Evolutionary conservation across 2,329 filamentous ascomycete species (phyloP), one percentile per base, ranked within the genome.

Genomic region (Alternaria dauci): DNA sequence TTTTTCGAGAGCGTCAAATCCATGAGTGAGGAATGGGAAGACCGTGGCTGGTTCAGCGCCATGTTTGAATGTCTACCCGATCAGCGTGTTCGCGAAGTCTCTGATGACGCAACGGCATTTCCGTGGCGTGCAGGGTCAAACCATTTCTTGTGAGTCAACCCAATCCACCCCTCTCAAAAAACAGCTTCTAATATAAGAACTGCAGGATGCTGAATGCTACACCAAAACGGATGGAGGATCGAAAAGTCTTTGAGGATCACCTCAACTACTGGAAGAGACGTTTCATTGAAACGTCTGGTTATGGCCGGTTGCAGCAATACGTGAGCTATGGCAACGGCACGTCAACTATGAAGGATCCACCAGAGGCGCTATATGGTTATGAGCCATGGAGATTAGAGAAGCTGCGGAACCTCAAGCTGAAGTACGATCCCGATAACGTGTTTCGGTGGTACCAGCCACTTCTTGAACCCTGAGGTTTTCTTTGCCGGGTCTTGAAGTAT

Each of bases 61-160:
- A 54, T 58, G 56, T 58, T 58, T 5, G 56, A 58, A 34, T 58
- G 56, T n/a, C 28, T 58, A 11, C 56, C 56, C n/a, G 36, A 43
- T 12, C 56, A 58, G 50, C 56, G 50, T 23, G 50, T 38, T 16
- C 56, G 50, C 18, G 56, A 58, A 36, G 54, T 58, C 2, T 20
- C 56, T 12, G 5, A 30, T n/a, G 56, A 58, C 43, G 50, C 56
- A 1, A 58, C 56, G 20, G 56, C 56, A 12, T 58, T 50, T 20
- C 56, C 50, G 2, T 58, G 56, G 56, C 56, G 56, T 16, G 51
- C 42, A 23, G 56, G 50, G 8, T 58, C 56, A 8, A 58, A 54
- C 25, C 56, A 58, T 39, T 58, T 58, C 7, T 42, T 58, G 50
- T 54, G 20, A 42, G 50, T 48, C 8, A 9, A 25, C 36, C 28